Conservation (phyloP, 2,329 filamentous ascomycete genomes). For the Aureobasidium sp. region DNA sequence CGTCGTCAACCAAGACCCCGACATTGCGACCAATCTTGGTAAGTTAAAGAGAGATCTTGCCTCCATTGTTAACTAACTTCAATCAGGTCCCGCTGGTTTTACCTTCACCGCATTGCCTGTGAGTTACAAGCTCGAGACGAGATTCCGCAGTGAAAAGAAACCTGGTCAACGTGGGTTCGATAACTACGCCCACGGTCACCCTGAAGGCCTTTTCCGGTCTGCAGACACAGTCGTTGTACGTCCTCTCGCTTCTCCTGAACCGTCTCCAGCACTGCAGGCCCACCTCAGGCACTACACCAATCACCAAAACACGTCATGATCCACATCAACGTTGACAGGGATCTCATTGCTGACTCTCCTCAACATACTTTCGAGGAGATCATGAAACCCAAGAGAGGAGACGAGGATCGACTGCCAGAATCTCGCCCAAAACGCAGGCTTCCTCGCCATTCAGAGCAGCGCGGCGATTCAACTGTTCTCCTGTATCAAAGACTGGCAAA, state of each 20-base stretch:
- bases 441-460: no score
- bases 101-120: conserved; percentile 47
- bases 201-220: conserved; percentile 29
- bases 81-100: background rate
- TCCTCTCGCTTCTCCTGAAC: background rate
- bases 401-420: no score
- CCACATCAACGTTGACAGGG: no score
- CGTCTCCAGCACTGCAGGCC: background rate
- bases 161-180: conserved; percentile 35
- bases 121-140: conserved; percentile 48
- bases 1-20: no score
- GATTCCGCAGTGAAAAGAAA: conserved; percentile 33
- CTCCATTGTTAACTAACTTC: background rate
- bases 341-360: no score
- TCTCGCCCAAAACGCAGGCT: no score
- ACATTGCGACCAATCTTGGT: background rate
- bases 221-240: background rate
- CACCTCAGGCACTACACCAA: no score
- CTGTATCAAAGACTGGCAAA: no score
- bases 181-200: conserved; percentile 49
- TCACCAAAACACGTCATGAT: no score
- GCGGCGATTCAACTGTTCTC: no score
- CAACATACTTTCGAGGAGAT: no score
- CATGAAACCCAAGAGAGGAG: no score
- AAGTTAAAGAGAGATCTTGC: background rate